phyloP scores from a whole-genome alignment of 2,329 filamentous ascomycete species.

The Trichoderma semiorbis region DNA sequence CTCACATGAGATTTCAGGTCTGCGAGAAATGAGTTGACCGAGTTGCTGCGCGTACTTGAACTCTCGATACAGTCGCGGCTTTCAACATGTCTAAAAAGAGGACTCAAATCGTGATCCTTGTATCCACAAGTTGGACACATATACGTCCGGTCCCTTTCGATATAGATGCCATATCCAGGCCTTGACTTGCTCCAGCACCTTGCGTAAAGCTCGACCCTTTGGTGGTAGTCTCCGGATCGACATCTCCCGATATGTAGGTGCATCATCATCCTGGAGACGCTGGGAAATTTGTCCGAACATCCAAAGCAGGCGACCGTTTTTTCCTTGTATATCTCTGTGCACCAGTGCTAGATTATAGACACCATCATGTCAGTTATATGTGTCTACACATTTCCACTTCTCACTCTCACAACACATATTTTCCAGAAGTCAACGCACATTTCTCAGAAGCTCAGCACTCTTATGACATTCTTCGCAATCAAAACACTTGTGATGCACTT shows the following conservation, averaged over 20 bases:
- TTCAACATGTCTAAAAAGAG: background rate
- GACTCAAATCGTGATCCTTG: background rate
- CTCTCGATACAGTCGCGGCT: background rate
- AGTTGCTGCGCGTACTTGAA: background rate
- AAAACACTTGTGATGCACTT: background rate
- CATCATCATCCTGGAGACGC: background rate
- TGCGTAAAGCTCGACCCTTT: background rate
- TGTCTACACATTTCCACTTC: background rate
- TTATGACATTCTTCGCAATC: background rate
- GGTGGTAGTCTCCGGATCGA: background rate
- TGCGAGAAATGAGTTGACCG: background rate
- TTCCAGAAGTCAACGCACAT: background rate
- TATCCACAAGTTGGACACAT: background rate
- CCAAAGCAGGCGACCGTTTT: background rate
- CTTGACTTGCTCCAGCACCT: background rate
- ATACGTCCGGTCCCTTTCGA: background rate
- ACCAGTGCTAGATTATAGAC: background rate
- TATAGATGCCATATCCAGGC: background rate
- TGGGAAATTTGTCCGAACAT: background rate
- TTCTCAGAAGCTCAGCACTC: background rate
- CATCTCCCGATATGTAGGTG: background rate
- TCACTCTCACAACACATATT: background rate
- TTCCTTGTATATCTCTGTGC: background rate
- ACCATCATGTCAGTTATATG: background rate
- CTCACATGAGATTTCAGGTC: background rate